Evolutionary conservation across 23 red algal species (phyloP).

Genomic region (Gracilaria vermiculophylla): DNA sequence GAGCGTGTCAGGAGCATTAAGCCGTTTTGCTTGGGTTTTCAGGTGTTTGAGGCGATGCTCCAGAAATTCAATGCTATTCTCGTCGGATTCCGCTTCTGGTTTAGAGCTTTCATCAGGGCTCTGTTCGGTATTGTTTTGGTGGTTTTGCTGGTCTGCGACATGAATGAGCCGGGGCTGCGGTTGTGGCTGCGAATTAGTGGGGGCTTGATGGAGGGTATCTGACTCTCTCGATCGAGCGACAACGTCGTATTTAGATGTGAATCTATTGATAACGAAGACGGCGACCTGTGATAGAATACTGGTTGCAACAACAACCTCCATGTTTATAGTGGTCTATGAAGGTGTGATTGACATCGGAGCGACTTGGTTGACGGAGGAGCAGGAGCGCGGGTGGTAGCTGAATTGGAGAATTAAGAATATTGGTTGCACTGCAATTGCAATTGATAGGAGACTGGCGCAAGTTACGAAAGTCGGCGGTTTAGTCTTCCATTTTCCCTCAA

Average conservation of each 20-base stretch:
- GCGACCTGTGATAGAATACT: background rate
- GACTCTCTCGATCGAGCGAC: background rate
- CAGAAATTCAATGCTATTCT: conserved; percentile 21
- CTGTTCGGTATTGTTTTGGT: background rate
- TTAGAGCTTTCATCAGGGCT: background rate
- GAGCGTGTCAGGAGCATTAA: conserved; percentile 48
- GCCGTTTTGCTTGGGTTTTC: conserved; percentile 16
- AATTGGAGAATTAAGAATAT: no score
- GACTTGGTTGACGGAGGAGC: no score
- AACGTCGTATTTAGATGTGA: background rate
- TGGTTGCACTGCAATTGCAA: no score
- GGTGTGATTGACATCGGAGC: no score
- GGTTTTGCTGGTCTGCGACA: background rate
- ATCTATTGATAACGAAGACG: background rate
- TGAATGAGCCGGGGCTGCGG: background rate
- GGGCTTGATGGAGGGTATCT: background rate
- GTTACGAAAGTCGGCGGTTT: no score
- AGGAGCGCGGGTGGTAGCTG: no score
- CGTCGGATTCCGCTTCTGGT: background rate
- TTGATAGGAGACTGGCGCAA: no score
- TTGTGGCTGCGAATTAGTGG: background rate
- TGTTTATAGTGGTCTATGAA: no score
- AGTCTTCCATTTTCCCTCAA: no score
- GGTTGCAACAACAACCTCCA: conserved; percentile 19
- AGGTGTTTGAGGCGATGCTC: conserved; percentile 13